Conservation (phyloP, 495 filamentous ascomycete genomes). For the Penicillium malachiteum region DNA sequence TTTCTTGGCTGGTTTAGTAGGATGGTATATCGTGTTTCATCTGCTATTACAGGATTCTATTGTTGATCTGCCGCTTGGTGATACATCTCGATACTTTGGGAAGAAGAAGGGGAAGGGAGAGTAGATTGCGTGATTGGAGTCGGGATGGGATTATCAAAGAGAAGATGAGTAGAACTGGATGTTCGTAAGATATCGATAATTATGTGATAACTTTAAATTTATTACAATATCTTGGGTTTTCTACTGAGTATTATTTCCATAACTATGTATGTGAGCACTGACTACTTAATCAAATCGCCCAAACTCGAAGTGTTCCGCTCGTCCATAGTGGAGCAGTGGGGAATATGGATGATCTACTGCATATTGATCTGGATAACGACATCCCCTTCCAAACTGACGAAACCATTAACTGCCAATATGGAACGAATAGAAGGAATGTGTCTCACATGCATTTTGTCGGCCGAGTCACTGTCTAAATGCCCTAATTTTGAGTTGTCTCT, state of each 20-base stretch:
- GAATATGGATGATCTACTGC: constrained; percentile 3
- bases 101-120: constrained; percentile 21
- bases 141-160: neutral
- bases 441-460: constrained; percentile 5
- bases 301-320: too few relatives aligned
- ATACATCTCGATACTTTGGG: constrained; percentile 44
- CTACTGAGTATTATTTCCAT: too few relatives aligned
- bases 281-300: too few relatives aligned
- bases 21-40: constrained; percentile 51
- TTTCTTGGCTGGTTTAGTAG: constrained; percentile 46
- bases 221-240: neutral
- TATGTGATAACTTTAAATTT: neutral
- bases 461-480: neutral
- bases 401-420: neutral
- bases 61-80: constrained; percentile 44
- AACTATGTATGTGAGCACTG: too few relatives aligned
- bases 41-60: constrained; percentile 44
- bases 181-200: neutral
- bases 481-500: neutral
- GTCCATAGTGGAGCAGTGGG: neutral
- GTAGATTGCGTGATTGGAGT: constrained; percentile 10
- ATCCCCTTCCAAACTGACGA: constrained; percentile 16
- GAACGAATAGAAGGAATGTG: neutral
- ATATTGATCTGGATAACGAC: constrained; percentile 15
- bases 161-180: too few relatives aligned